These are phyloP conservation scores for Phytophthora palmivora DNA, from an alignment of 352 stramenopile genomes.

Conservation along the genomic window DNA sequence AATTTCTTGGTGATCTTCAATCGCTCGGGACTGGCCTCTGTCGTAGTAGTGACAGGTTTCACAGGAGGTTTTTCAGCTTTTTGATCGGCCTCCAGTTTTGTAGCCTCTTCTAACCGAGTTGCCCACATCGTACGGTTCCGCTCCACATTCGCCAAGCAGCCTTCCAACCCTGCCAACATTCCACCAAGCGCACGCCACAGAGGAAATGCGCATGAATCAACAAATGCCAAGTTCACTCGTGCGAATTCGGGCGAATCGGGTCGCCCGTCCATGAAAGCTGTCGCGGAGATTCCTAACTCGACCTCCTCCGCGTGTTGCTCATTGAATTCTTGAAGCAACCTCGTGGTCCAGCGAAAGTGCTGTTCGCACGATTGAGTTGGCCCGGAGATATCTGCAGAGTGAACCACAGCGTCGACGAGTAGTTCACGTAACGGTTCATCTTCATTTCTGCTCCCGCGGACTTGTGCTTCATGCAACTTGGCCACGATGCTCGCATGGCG, in stretches of 20 bases:
- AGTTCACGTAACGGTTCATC: constrained; percentile 70
- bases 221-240: constrained; percentile 84
- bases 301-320: constrained; percentile 80
- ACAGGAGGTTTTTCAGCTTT: constrained; percentile 6
- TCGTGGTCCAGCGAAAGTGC: constrained; percentile 70
- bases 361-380: constrained; percentile 59
- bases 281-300: constrained; percentile 64
- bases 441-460: constrained; percentile 55
- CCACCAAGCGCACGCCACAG: constrained; percentile 77
- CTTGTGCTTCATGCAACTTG: constrained; percentile 73
- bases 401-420: constrained; percentile 78
- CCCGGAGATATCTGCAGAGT: constrained; percentile 84
- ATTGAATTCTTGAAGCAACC: constrained; percentile 84
- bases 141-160: constrained; percentile 71
- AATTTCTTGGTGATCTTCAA: constrained; percentile 25
- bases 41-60: neutral
- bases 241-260: constrained; percentile 67
- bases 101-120: constrained; percentile 37
- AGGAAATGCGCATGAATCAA: constrained; percentile 86
- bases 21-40: constrained; percentile 7
- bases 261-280: constrained; percentile 81
- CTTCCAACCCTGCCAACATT: constrained; percentile 67
- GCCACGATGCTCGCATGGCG: constrained; percentile 75
- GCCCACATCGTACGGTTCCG: constrained; percentile 74
- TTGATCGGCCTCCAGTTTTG: constrained; percentile 24